Conservation (phyloP, 1,284 basidiomycete genomes). For the Trichosporon sp. region DNA sequence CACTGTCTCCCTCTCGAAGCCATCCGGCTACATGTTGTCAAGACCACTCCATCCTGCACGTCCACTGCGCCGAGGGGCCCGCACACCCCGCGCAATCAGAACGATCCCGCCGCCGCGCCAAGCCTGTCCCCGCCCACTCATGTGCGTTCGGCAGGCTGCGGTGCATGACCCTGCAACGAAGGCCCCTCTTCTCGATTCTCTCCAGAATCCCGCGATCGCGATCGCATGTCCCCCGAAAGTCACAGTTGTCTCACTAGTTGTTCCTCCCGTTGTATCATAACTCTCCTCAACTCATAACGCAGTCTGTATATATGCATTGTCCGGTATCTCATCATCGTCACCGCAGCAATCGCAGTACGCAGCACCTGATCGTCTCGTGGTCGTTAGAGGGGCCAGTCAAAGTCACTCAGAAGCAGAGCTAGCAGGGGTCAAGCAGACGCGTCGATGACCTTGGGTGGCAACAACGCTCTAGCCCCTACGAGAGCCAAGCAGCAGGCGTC, state of each 20-base stretch:
- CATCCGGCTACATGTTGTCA: not conserved
- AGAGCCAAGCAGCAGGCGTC: too few relatives aligned
- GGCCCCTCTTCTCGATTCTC: not conserved
- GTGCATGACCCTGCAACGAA: not conserved
- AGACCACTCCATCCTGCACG: not conserved
- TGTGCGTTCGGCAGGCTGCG: not conserved
- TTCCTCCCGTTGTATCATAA: not conserved
- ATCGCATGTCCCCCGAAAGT: not conserved
- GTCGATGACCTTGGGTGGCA: not conserved
- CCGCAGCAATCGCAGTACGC: too few relatives aligned
- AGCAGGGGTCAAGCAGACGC: too few relatives aligned
- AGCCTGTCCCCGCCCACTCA: not conserved
- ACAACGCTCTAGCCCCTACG: not conserved
- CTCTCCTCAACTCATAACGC: not conserved
- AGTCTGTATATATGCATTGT: constrained; percentile 1
- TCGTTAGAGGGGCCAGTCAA: too few relatives aligned
- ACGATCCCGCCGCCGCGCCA: not conserved
- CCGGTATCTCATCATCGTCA: not conserved
- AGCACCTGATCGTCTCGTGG: too few relatives aligned
- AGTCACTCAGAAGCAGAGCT: too few relatives aligned
- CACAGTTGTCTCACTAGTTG: not conserved
- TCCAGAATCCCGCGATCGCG: not conserved
- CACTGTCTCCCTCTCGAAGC: not conserved
- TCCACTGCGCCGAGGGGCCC: not conserved
- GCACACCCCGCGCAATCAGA: not conserved